These are phyloP conservation scores for Candolleomyces aberdarensis DNA, from an alignment of 768 basidiomycete genomes.

Conservation along the genomic window DNA sequence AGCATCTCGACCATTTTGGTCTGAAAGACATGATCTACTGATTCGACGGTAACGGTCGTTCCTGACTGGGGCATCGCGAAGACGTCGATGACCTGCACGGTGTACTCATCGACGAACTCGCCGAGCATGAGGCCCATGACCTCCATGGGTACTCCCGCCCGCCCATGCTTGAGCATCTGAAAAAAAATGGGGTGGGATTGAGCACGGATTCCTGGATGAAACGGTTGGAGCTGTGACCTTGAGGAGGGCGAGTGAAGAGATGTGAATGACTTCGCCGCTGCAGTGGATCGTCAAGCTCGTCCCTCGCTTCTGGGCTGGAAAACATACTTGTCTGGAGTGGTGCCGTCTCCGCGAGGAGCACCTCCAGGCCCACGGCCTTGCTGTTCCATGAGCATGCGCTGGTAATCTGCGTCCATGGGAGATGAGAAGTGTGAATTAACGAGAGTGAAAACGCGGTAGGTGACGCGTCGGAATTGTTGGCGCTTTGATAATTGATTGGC, in stretches of 20 bases:
- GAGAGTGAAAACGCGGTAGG: constrained; percentile 14
- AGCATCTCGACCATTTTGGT: constrained; percentile 98
- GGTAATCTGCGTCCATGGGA: constrained; percentile 49
- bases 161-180: constrained; percentile 98
- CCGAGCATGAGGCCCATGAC: constrained; percentile 99
- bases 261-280: constrained; percentile 94
- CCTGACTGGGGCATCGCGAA: constrained; percentile 99
- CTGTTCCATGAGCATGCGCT: constrained; percentile 47
- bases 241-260: constrained; percentile 92
- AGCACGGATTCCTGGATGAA: background rate
- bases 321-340: constrained; percentile 74
- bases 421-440: constrained; percentile 12
- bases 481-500: constrained; percentile 22
- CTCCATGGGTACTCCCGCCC: constrained; percentile 99
- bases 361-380: constrained; percentile 41
- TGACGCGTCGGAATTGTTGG: constrained; percentile 44
- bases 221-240: constrained; percentile 53
- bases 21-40: constrained; percentile 98
- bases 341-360: constrained; percentile 41
- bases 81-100: constrained; percentile 91
- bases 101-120: constrained; percentile 98
- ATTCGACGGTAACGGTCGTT: constrained; percentile 96
- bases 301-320: background rate
- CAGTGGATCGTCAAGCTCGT: background rate
- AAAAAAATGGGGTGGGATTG: constrained; percentile 12